Base-by-base conservation (phyloP, 768 basidiomycete genomes). In the Austroboletus eburneus region DNA sequence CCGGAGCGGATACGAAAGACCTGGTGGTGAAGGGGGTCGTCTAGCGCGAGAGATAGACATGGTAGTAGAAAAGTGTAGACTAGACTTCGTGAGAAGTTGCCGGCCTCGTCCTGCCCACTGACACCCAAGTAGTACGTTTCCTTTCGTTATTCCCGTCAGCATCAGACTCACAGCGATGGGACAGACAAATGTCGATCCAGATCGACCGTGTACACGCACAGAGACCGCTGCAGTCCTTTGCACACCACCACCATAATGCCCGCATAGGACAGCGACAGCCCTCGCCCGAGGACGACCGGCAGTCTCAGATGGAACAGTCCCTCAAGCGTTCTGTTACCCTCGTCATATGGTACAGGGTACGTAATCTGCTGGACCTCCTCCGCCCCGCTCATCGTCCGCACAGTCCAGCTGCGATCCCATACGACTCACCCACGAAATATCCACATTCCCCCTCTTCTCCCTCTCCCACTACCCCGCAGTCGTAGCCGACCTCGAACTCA, bases 271-370 rank as follows among this genome's bases (percentile, higher is more conserved):
- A n/a, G n/a, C n/a, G n/a, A 22, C 47, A 43, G 8, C 25, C 54
- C 29, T 50, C 56, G 9, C 50, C 51, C 10, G 50, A 49, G 20
- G 50, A 65, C 29, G 61, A 67, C 47, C 57, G 52, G 14, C 65
- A 63, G 12, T 56, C 50, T 12, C 64, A 71, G 54, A 52, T 67
- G 48, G 65, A 67, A 44, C 69, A 69, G 20, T 63, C 72, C 9
- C 61, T 71, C 41, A 73, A 67, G 47, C 74, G 80, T 27, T 78
- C 81, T 5, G 73, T 83, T 9, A 84, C 80, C 2, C 72, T 85
- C 48, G 74, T 85, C 43, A 76, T 84, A 49, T 85, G 83, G 83
- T 83, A 83, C 68, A 79, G 81, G 68, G 79, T 81, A 50, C 53
- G 63, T 49, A n/a, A n/a, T n/a, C n/a, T n/a, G n/a, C n/a, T n/a